Evolutionary conservation across 805 yeast species (phyloP).

Genomic region (Schizosaccharomyces cryophilus): DNA sequence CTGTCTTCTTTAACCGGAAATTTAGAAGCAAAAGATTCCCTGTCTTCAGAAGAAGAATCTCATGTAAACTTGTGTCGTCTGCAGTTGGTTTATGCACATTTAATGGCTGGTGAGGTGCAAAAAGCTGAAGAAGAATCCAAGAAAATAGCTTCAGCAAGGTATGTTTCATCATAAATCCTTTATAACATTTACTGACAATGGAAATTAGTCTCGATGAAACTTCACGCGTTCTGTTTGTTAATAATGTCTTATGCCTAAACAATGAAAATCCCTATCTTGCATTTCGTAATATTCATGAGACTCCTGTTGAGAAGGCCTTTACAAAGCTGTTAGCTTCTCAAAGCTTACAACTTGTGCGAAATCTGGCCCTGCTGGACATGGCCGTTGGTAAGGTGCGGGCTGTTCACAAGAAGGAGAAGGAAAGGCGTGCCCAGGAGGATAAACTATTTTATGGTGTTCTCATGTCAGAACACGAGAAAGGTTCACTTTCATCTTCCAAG

Average conservation of each 20-base stretch:
- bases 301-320: neutral
- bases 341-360: neutral
- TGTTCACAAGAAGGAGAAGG: neutral
- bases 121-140: neutral
- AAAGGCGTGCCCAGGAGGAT: neutral
- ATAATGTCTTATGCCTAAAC: neutral
- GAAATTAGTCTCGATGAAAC: neutral
- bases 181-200: neutral
- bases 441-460: neutral
- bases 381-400: neutral
- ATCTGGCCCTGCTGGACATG: constrained; percentile 1
- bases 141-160: neutral
- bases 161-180: neutral
- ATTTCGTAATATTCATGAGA: neutral
- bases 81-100: neutral
- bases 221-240: neutral
- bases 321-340: neutral
- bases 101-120: neutral
- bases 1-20: neutral
- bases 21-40: neutral
- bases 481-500: neutral
- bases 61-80: neutral
- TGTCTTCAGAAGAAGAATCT: neutral
- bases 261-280: neutral
- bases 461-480: neutral